Conservation (phyloP, 345 rosid species). For the Acer negundo region DNA sequence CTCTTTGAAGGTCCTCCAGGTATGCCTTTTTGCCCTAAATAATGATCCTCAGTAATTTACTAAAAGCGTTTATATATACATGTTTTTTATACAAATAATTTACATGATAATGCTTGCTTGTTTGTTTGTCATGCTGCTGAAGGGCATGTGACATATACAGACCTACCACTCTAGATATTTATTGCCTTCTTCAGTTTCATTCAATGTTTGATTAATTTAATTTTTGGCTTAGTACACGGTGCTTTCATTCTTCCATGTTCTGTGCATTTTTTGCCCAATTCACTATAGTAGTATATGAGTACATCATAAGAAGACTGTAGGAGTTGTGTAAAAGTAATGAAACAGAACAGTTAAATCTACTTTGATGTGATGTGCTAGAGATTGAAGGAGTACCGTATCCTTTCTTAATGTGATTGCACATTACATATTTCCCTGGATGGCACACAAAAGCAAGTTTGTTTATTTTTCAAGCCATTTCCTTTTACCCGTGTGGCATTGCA, state of each 20-base stretch:
- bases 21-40: slow-evolving; percentile 27
- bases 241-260: not conserved
- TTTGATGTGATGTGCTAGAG: not conserved
- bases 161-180: not conserved
- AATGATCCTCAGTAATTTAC: not conserved
- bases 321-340: not conserved
- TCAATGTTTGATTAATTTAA: not conserved
- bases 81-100: slow-evolving; percentile 1
- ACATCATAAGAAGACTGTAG: not conserved
- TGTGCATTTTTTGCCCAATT: not conserved
- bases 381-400: not conserved
- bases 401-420: not conserved
- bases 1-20: slow-evolving; percentile 99
- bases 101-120: not conserved
- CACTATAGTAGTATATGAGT: not conserved
- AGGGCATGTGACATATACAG: not conserved
- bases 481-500: not conserved
- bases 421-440: not conserved
- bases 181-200: not conserved
- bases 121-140: slow-evolving; percentile 5
- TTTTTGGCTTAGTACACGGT: not conserved
- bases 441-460: not conserved
- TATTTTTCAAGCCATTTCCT: not conserved
- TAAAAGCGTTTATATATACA: not conserved
- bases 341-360: not conserved